Evolutionary conservation across 2,329 filamentous ascomycete species (phyloP), one percentile per base, ranked within the genome.

Genomic region (Paecilomyces variotii): DNA sequence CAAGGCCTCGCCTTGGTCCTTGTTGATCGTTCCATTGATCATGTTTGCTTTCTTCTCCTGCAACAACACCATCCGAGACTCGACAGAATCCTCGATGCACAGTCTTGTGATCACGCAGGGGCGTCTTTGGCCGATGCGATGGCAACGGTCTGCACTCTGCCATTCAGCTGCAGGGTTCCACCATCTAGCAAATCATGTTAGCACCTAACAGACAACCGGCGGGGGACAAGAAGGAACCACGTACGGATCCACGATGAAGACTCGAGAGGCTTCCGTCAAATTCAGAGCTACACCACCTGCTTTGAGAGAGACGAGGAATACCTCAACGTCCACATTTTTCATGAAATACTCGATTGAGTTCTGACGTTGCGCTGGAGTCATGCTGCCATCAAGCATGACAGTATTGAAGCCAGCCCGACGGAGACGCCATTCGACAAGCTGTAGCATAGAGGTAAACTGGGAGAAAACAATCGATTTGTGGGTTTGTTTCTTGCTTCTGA

Each of bases 111-210:
- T 96, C 35, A 90, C 90, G 72, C 94, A 97, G 28, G 93, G 93
- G 6, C 94, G 88, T 53, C 87, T 90, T 78, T 99, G 94, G 32
- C 94, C 94, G 65, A 97, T 99, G 58, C 94, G 91, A 76, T 97
- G 94, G 70, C 89, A 91, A 63, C 90, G 84, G 72, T 99, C 94
- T 2, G 94, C 94, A 61, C 89, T 94, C 76, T 99, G 94, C 94
- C 94, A 99, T 77, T 99, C 94, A 0, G 93, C 93, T n/a, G 92
- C 92, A n/a, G 94, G 94, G 66, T 97, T 97, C 94, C 94, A 99
- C 94, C 94, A 97, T 65, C 89, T 91, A 64, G 35, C 61, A 32
- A 60, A 45, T 45, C 27, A 3, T 19, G 56, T 77, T 65, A 73
- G 73, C 53, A 63, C 58, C 35, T 51, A 66, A 51, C 53, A 26